These are phyloP conservation scores for Mucor racemosus DNA, from an alignment of 371 early-diverging fungal species.

Conservation along the genomic window DNA sequence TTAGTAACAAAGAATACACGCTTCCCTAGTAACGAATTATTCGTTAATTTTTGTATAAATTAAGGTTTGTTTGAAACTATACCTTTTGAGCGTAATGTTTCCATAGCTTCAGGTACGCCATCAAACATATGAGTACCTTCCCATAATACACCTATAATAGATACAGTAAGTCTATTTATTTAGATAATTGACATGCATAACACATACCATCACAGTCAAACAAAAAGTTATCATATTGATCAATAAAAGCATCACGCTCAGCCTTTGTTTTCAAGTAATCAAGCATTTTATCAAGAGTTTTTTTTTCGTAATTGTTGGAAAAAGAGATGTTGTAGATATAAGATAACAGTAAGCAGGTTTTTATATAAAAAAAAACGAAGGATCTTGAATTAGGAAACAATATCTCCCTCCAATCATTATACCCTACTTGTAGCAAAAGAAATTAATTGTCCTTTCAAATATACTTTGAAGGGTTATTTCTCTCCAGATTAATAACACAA, in stretches of 20 bases:
- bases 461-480: background rate
- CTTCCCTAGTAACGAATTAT: constrained; percentile 63
- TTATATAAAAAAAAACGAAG: background rate
- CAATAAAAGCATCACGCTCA: constrained; percentile 48
- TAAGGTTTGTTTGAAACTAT: constrained; percentile 2
- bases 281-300: constrained; percentile 21
- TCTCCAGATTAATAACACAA: background rate
- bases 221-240: constrained; percentile 87
- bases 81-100: constrained; percentile 73
- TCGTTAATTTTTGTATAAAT: background rate
- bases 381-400: constrained; percentile 2
- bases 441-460: background rate
- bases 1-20: constrained; percentile 93
- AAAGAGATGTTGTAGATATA: background rate
- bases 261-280: constrained; percentile 33
- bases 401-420: constrained; percentile 7
- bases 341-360: constrained; percentile 1
- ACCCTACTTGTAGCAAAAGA: background rate
- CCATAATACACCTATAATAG: constrained; percentile 88
- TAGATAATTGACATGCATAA: background rate
- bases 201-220: constrained; percentile 94
- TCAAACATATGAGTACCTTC: constrained; percentile 73
- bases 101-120: constrained; percentile 73
- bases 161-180: background rate
- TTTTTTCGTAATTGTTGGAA: background rate